Base-by-base conservation (phyloP, 805 yeast species). In the Myxozyma lipomycoides region DNA sequence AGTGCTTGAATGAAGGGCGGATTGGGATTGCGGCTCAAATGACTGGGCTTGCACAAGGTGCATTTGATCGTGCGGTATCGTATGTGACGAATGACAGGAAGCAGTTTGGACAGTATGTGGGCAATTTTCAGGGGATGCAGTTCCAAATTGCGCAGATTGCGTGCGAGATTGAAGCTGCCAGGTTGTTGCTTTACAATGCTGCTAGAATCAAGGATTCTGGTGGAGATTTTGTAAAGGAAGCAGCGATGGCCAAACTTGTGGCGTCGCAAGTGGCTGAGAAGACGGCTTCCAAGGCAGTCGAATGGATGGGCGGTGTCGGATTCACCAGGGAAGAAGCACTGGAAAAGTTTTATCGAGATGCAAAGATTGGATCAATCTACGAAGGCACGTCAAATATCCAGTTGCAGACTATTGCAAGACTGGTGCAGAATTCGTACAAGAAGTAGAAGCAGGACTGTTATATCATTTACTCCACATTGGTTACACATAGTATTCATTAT, bases 281-380 rank as follows among this genome's bases (percentile, higher is more conserved):
- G 46, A 65, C 71, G 2, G 63, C 75, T 21, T 67, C 72, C 7
- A 60, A 64, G 48, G 75, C 76, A 15, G 72, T 72, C 23, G 76
- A 72, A 52, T 73, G 76, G 72, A 71, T 73, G 75, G 76, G 76
- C 23, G 76, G 76, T 19, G 74, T 73, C 19, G 76, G 76, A 17
- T 72, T 71, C 62, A 72, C 75, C 22, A 63, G 76, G 46, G 76
- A 73, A 26, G 73, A 70, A 50, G 50, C 59, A 4, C 62, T 69
- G 24, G 76, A 72, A 62, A 72, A 73, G 67, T 73, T 68, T 61
- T 72, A 63, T 60, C 64, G 76, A 26, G 76, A 72, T 53, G 61
- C 76, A 22, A 72, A 72, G 68, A 72, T 72, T 49, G 76, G 76
- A 23, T 64, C 74, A 5, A 72, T 72, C 41, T 72, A 72, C 53